Evolutionary conservation across 768 basidiomycete species (phyloP).

Genomic region (Asterophora lycoperdoides): DNA sequence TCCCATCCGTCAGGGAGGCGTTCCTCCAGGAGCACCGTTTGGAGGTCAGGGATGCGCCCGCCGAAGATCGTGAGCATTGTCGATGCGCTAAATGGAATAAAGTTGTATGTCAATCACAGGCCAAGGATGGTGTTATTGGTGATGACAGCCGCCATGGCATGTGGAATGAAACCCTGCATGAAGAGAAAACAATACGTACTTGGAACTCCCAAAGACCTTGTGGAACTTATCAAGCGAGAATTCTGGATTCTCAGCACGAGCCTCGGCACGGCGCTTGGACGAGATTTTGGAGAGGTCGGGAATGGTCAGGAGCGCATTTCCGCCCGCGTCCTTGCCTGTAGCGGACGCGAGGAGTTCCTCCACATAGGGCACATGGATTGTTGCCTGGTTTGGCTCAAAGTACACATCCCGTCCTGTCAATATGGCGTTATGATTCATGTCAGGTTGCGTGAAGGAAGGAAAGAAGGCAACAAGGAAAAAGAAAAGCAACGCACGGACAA

Average conservation of each 20-base stretch:
- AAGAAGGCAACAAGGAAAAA: too few relatives aligned
- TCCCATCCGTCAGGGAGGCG: constrained; percentile 72
- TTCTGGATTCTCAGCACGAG: constrained; percentile 48
- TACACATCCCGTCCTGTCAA: constrained; percentile 45
- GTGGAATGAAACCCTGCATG: neutral
- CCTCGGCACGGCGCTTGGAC: constrained; percentile 58
- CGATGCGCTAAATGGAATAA: constrained; percentile 41
- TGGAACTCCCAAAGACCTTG: constrained; percentile 60
- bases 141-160: too few relatives aligned
- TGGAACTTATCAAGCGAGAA: constrained; percentile 50
- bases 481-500: constrained; percentile 45
- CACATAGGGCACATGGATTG: constrained; percentile 45
- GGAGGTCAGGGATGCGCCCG: constrained; percentile 52
- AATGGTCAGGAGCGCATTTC: constrained; percentile 44
- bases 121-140: neutral
- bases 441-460: too few relatives aligned
- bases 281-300: constrained; percentile 56
- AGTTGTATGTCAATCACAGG: neutral
- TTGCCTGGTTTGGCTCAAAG: constrained; percentile 48
- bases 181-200: constrained; percentile 40
- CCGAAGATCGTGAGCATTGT: constrained; percentile 66
- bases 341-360: constrained; percentile 54
- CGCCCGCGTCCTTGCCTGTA: constrained; percentile 51
- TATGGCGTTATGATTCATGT: too few relatives aligned
- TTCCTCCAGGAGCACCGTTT: constrained; percentile 59